Evolutionary conservation across 768 basidiomycete species (phyloP).

Genomic region (Termitomyces sp.): DNA sequence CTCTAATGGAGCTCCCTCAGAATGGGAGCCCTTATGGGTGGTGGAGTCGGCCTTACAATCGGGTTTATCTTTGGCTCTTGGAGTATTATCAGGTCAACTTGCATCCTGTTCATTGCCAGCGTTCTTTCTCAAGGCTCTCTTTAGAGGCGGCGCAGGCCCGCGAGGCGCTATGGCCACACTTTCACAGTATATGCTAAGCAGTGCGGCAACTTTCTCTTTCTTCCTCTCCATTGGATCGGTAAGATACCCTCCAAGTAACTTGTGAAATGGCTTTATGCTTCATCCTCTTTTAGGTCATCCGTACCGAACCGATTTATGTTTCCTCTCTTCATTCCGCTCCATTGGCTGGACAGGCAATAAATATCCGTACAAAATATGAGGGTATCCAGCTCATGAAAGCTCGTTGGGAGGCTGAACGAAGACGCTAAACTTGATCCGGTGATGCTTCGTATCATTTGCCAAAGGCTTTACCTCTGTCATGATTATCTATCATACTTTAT

Average conservation of each 20-base stretch:
- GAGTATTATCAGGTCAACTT: conserved; percentile 77
- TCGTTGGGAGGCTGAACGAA: conserved; percentile 68
- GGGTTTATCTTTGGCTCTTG: conserved; percentile 96
- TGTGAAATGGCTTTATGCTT: conserved; percentile 3
- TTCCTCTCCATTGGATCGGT: conserved; percentile 96
- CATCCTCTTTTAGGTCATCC: conserved; percentile 64
- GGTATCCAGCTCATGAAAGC: conserved; percentile 67
- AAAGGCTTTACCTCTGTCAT: background rate
- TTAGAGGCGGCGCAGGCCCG: conserved; percentile 85
- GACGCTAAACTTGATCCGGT: conserved; percentile 20
- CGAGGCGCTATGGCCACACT: conserved; percentile 87
- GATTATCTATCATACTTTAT: conserved; percentile 1
- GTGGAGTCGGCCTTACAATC: conserved; percentile 92
- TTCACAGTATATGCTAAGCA: conserved; percentile 97
- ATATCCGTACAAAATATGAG: conserved; percentile 58
- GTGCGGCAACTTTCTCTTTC: conserved; percentile 95
- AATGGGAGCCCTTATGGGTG: conserved; percentile 91
- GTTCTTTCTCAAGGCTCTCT: background rate
- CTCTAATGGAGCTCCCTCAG: conserved; percentile 32
- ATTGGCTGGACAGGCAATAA: conserved; percentile 43
- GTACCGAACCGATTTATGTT: conserved; percentile 64
- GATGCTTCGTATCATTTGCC: background rate
- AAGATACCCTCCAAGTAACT: conserved; percentile 17
- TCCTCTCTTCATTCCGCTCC: conserved; percentile 52
- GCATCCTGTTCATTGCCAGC: background rate